Conservation (phyloP, 2,329 filamentous ascomycete species). For the Dactylonectria estremocensis region DNA sequence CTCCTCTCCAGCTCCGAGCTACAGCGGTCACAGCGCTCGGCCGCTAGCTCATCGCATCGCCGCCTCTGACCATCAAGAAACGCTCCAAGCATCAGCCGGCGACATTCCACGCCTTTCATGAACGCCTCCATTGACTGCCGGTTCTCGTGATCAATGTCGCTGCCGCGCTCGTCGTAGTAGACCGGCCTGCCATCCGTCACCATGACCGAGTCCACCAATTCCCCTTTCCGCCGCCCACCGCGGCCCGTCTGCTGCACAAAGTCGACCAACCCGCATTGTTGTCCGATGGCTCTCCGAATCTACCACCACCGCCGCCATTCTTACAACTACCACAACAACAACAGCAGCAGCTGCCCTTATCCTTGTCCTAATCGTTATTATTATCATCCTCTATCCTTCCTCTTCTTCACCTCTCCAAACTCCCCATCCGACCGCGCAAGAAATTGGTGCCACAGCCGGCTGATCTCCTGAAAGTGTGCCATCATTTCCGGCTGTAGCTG, state of each 20-base stretch:
- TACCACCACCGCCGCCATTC: too few species aligned
- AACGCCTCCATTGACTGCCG: neutral
- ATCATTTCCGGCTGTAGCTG: too few species aligned
- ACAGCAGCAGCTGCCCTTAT: too few species aligned
- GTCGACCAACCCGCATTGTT: slow-evolving; percentile 3
- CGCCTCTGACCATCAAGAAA: neutral
- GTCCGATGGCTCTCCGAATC: too few species aligned
- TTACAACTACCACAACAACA: too few species aligned
- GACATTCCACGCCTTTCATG: neutral
- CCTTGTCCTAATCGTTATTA: too few species aligned
- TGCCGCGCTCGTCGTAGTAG: neutral
- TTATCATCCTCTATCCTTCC: too few species aligned
- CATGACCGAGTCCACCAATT: slow-evolving; percentile 4
- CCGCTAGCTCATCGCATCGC: neutral
- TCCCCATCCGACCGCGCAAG: too few species aligned
- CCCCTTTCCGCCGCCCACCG: slow-evolving; percentile 3
- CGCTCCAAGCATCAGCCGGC: neutral
- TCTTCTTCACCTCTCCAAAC: too few species aligned
- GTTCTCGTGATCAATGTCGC: neutral
- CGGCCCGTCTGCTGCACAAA: slow-evolving; percentile 14
- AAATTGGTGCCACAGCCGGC: too few species aligned
- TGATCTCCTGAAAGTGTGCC: too few species aligned
- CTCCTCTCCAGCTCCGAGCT: neutral
- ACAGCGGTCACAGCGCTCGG: neutral
- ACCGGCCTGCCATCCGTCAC: neutral